A percentile compares a stretch with the other conserved stretches of the same genome.
Conservation (phyloP, 192 early-diverging fungal species). For the Allomyces macrogynus region DNA sequence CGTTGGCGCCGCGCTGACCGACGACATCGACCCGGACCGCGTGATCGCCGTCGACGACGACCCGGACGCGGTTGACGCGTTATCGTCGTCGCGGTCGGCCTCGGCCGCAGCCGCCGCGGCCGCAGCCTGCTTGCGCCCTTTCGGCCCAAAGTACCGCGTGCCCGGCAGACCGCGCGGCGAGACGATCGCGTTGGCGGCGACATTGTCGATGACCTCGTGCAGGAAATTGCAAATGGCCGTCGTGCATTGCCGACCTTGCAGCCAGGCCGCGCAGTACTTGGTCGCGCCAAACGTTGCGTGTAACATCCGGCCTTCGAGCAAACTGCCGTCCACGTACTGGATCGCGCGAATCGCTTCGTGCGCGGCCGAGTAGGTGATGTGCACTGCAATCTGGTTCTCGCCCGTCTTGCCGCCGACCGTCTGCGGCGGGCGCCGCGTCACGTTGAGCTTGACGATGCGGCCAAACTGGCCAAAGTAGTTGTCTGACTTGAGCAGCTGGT, state of each 20-base stretch:
- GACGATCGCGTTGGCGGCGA: slow-evolving; percentile 50
- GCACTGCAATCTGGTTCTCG: slow-evolving; percentile 44
- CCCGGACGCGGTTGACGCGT: too few relatives aligned
- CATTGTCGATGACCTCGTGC: slow-evolving; percentile 83
- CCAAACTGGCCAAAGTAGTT: slow-evolving; percentile 99
- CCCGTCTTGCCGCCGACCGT: slow-evolving; percentile 18
- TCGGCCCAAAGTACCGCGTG: neutral
- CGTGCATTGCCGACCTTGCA: slow-evolving; percentile 76
- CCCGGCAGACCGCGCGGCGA: neutral
- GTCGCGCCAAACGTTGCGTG: slow-evolving; percentile 93
- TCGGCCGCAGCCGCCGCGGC: neutral
- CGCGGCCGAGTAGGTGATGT: slow-evolving; percentile 75
- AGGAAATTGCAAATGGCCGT: slow-evolving; percentile 89
- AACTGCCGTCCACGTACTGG: slow-evolving; percentile 80
- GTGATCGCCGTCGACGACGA: too few relatives aligned
- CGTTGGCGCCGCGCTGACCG: too few relatives aligned
- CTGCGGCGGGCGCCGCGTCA: slow-evolving; percentile 47
- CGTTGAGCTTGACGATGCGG: slow-evolving; percentile 79
- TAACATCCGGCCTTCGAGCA: slow-evolving; percentile 39
- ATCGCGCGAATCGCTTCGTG: slow-evolving; percentile 86
- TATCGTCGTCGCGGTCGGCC: neutral
- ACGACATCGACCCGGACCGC: too few relatives aligned
- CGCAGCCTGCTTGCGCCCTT: neutral
- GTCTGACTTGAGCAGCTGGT: slow-evolving; percentile 47
- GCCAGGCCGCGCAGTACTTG: slow-evolving; percentile 92